Percentiles rank a stretch among this genome's conserved stretches.
These are phyloP conservation scores for Anisodus acutangulus DNA, from an alignment of 257 asterid species.

Conservation along the genomic window DNA sequence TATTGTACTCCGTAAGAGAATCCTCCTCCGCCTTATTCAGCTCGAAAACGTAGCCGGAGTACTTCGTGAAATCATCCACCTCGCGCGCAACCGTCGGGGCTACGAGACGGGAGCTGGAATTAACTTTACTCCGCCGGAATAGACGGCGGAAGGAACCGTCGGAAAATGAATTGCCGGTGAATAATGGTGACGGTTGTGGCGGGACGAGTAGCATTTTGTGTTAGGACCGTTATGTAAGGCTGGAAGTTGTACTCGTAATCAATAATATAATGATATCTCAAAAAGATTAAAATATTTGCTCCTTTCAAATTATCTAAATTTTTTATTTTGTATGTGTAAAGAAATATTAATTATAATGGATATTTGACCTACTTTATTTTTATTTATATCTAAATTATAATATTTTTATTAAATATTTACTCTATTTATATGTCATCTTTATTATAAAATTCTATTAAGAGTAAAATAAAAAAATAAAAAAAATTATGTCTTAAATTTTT, in stretches of 20 bases:
- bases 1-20: constrained; percentile 62
- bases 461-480: no score
- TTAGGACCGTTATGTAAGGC: constrained; percentile 24
- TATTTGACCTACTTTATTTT: no score
- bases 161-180: constrained; percentile 31
- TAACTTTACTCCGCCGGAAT: constrained; percentile 27
- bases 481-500: no score
- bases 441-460: no score
- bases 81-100: constrained; percentile 45
- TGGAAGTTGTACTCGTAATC: background rate
- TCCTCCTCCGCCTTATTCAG: constrained; percentile 79
- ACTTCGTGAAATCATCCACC: constrained; percentile 77
- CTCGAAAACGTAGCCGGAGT: constrained; percentile 81
- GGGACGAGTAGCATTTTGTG: constrained; percentile 35
- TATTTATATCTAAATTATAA: no score
- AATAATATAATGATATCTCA: background rate
- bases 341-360: no score
- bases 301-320: no score
- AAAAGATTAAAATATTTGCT: no score
- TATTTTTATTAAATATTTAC: no score
- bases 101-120: constrained; percentile 33
- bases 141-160: constrained; percentile 29
- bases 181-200: constrained; percentile 33
- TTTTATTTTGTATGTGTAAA: no score
- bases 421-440: no score